These are phyloP conservation scores for Raffaelea ambrosiae DNA, from an alignment of 2,329 filamentous ascomycete species.

Conservation along the genomic window DNA sequence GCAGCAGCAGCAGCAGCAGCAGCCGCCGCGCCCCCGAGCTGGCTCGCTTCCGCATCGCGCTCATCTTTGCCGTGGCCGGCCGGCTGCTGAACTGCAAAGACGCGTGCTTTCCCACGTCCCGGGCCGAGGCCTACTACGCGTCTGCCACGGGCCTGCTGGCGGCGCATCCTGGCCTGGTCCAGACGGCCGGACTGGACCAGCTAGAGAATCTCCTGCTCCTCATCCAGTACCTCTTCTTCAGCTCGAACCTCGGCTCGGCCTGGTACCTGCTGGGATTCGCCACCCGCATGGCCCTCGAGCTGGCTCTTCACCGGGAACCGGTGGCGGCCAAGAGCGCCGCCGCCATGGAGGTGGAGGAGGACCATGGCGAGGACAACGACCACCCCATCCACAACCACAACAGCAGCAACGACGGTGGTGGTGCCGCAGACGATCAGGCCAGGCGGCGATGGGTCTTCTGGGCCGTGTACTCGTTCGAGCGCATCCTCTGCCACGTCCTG, in stretches of 20 bases:
- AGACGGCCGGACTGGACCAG: not conserved
- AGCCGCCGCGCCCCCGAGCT: not conserved
- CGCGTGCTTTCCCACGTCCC: not conserved
- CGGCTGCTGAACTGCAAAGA: not conserved
- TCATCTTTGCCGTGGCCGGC: not conserved
- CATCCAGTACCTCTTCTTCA: not conserved
- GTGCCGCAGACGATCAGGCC: not conserved
- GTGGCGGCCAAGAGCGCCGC: no score
- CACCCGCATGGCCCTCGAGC: not conserved
- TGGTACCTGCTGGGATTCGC: constrained; percentile 1
- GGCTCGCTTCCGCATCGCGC: not conserved
- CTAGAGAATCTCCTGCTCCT: not conserved
- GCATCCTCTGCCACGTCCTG: not conserved
- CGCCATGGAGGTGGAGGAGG: not conserved
- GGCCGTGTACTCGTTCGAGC: not conserved
- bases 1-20: not conserved
- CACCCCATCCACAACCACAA: not conserved
- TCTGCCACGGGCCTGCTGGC: not conserved
- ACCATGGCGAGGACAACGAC: no score
- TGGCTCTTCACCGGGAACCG: not conserved
- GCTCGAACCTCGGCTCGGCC: not conserved
- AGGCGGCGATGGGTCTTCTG: not conserved
- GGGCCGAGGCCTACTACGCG: constrained; percentile 1
- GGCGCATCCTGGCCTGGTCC: not conserved
- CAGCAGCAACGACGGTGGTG: not conserved